A percentile compares a stretch with the other conserved stretches of the same genome.
phyloP scores from a whole-genome alignment of 2,329 filamentous ascomycete species.

The Exutisphaerella laricina region DNA sequence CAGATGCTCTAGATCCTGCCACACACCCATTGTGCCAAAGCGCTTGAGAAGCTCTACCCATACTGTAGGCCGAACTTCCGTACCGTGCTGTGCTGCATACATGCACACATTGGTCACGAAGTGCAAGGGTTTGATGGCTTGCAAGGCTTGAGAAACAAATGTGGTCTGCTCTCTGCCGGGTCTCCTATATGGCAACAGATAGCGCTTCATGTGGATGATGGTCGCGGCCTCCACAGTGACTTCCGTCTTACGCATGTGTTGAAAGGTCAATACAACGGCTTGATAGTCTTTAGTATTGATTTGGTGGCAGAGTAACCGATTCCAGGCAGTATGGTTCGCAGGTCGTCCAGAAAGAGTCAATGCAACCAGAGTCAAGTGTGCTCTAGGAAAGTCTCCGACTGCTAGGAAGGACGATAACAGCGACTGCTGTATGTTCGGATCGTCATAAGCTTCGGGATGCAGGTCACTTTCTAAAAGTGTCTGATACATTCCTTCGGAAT shows the following conservation, averaged over 20 bases:
- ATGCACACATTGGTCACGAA: constrained; percentile 46
- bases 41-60: constrained; percentile 58
- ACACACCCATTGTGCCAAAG: constrained; percentile 52
- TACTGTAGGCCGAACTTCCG: constrained; percentile 38
- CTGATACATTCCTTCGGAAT: constrained; percentile 49
- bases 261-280: constrained; percentile 35
- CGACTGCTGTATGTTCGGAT: constrained; percentile 49
- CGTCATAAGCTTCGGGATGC: constrained; percentile 59
- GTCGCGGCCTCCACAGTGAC: constrained; percentile 42
- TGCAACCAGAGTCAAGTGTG: constrained; percentile 52
- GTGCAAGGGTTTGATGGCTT: constrained; percentile 34
- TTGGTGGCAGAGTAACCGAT: constrained; percentile 43
- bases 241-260: constrained; percentile 47
- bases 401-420: constrained; percentile 50
- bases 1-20: constrained; percentile 49
- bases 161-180: constrained; percentile 33
- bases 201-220: constrained; percentile 39
- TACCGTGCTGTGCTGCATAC: constrained; percentile 28
- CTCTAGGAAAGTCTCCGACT: constrained; percentile 47
- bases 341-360: constrained; percentile 37
- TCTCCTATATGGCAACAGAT: constrained; percentile 37
- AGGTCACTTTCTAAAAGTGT: constrained; percentile 55
- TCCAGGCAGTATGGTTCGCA: constrained; percentile 39
- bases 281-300: constrained; percentile 26
- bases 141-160: constrained; percentile 7